Conservation (phyloP, 2,329 filamentous ascomycete genomes). For the Apiospora arundinis region DNA sequence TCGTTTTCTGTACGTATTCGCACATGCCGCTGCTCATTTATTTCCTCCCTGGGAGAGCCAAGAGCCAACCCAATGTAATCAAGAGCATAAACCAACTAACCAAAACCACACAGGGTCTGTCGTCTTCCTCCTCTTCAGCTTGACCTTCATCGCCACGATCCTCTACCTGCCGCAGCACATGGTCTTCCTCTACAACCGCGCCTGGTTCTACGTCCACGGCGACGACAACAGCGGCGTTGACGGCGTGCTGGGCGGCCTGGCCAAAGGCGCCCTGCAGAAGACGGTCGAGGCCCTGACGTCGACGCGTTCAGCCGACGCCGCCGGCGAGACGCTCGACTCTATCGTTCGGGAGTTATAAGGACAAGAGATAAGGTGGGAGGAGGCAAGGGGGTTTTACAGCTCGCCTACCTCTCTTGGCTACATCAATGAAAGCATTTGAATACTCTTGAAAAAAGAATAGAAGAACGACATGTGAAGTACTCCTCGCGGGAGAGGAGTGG, state of each 20-base stretch:
- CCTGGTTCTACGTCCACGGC: constrained; percentile 94
- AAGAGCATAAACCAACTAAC: too few species aligned
- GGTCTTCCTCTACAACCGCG: constrained; percentile 78
- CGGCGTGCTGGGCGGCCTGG: constrained; percentile 21
- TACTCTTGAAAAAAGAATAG: background rate
- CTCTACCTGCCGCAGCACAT: constrained; percentile 96
- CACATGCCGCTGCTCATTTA: constrained; percentile 4
- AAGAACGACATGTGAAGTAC: background rate
- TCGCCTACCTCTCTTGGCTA: background rate
- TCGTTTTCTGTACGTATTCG: constrained; percentile 83
- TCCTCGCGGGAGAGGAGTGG: background rate
- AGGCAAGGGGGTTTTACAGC: too few species aligned
- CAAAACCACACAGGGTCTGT: constrained; percentile 73
- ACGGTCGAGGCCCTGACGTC: constrained; percentile 25
- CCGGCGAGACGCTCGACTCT: constrained; percentile 35
- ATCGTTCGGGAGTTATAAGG: constrained; percentile 47
- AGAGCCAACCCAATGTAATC: too few species aligned
- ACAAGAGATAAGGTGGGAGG: background rate
- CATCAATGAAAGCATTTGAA: background rate
- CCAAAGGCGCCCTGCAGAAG: constrained; percentile 46
- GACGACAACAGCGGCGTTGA: constrained; percentile 59
- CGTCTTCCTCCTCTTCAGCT: constrained; percentile 86
- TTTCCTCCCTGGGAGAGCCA: too few species aligned
- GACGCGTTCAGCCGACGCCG: constrained; percentile 37
- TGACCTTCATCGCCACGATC: constrained; percentile 84